A percentile compares a stretch with the other conserved stretches of the same genome.
phyloP scores from a whole-genome alignment of 2,329 filamentous ascomycete species.

The Fusarium virguliforme region DNA sequence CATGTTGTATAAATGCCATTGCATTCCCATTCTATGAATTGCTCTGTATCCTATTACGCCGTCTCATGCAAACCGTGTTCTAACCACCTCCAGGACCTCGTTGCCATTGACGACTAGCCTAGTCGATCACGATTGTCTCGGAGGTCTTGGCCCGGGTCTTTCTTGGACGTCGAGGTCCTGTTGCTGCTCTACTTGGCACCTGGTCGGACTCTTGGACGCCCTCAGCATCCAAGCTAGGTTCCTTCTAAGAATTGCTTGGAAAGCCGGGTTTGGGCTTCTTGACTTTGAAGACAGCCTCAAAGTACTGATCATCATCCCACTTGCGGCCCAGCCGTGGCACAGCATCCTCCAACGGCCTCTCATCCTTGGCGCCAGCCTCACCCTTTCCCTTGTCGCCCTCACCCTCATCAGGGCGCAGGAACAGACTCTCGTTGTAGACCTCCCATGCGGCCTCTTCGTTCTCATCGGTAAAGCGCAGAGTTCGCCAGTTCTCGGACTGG shows the following conservation, averaged over 20 bases:
- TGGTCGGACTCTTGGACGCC: constrained; percentile 36
- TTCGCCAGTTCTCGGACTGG: constrained; percentile 86
- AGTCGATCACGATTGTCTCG: constrained; percentile 36
- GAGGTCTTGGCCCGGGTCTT: constrained; percentile 48
- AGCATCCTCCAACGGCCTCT: constrained; percentile 53
- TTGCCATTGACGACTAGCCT: neutral
- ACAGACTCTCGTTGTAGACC: constrained; percentile 81
- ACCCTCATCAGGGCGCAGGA: constrained; percentile 50
- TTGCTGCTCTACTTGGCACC: constrained; percentile 48
- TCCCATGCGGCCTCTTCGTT: constrained; percentile 83
- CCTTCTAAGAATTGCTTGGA: constrained; percentile 50
- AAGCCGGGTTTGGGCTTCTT: constrained; percentile 56
- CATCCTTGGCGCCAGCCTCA: constrained; percentile 42
- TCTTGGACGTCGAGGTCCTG: constrained; percentile 51
- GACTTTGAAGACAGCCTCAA: constrained; percentile 65
- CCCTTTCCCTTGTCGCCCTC: constrained; percentile 31
- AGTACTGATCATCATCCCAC: constrained; percentile 63
- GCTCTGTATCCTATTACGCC: constrained; percentile 41
- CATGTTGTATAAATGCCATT: constrained; percentile 12
- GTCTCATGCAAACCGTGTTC: constrained; percentile 41
- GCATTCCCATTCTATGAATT: constrained; percentile 21
- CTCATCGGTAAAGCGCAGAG: constrained; percentile 85
- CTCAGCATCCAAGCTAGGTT: constrained; percentile 48
- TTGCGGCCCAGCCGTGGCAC: constrained; percentile 60
- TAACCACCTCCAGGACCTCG: constrained; percentile 2